Conservation (phyloP, 139 green algal genomes). For the Eudorina sp. region DNA sequence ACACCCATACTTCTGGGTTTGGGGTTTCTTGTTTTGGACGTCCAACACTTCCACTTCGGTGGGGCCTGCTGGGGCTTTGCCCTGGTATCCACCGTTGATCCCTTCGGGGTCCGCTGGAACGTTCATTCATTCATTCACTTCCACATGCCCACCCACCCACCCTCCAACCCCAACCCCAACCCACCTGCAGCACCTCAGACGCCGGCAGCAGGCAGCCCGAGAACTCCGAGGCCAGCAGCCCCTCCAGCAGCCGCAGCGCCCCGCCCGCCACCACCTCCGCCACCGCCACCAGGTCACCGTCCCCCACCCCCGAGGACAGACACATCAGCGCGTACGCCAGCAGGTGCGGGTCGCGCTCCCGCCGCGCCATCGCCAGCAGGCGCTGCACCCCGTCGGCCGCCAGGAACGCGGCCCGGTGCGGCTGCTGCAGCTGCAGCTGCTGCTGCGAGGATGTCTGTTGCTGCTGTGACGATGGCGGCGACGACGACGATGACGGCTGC, state of each 20-base stretch:
- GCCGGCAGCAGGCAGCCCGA: conserved; percentile 18
- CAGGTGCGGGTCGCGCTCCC: conserved; percentile 1
- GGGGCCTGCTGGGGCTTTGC: no score
- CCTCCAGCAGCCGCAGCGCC: conserved; percentile 16
- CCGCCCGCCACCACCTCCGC: conserved; percentile 6
- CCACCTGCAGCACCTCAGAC: conserved; percentile 31
- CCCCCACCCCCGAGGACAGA: not conserved
- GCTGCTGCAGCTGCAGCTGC: no score
- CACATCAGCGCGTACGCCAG: conserved; percentile 7
- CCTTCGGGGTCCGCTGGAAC: no score
- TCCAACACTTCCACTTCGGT: no score
- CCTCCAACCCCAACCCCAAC: not conserved
- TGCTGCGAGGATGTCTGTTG: no score
- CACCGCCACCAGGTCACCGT: conserved; percentile 5
- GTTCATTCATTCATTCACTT: not conserved
- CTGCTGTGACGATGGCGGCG: not conserved
- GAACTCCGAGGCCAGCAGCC: not conserved
- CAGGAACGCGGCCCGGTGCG: conserved; percentile 25
- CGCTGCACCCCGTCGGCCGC: not conserved
- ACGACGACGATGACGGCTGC: not conserved
- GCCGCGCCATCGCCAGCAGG: not conserved
- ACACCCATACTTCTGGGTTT: no score
- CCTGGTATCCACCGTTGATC: no score
- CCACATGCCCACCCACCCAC: not conserved
- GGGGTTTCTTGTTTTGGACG: no score